Conservation (phyloP, 306 rosid species). For the Corylus heterophylla region DNA sequence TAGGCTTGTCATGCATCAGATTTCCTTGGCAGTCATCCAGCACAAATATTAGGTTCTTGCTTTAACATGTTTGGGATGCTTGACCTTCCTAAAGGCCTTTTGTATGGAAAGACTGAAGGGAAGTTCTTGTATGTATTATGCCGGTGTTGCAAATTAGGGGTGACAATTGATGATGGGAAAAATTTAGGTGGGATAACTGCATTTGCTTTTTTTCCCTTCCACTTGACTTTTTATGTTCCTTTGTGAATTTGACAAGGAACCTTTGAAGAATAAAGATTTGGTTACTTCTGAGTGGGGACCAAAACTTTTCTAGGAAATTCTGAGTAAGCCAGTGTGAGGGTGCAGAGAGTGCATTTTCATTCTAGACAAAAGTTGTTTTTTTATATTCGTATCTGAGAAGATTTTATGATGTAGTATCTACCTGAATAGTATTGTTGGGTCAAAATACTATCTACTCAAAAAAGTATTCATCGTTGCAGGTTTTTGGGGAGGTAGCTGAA, state of each 20-base stretch:
- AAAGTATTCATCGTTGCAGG: constrained; percentile 41
- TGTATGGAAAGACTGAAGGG: too few species aligned
- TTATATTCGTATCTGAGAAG: not conserved
- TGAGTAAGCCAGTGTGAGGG: not conserved
- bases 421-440: not conserved
- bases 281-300: not conserved
- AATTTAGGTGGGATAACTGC: too few species aligned
- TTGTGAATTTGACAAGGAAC: not conserved
- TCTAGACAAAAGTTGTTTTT: not conserved
- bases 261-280: not conserved
- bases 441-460: not conserved
- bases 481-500: constrained; percentile 94
- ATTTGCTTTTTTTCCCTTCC: too few species aligned
- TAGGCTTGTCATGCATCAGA: not conserved
- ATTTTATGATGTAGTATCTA: not conserved
- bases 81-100: not conserved
- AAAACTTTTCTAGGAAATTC: not conserved
- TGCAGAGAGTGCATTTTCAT: not conserved
- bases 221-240: too few species aligned
- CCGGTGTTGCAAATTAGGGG: too few species aligned
- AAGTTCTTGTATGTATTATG: too few species aligned
- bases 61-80: not conserved
- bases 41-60: too few species aligned
- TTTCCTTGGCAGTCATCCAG: not conserved
- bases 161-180: too few species aligned